Conservation (phyloP, 306 rosid genomes). For the Pterocarpus macrocarpus region DNA sequence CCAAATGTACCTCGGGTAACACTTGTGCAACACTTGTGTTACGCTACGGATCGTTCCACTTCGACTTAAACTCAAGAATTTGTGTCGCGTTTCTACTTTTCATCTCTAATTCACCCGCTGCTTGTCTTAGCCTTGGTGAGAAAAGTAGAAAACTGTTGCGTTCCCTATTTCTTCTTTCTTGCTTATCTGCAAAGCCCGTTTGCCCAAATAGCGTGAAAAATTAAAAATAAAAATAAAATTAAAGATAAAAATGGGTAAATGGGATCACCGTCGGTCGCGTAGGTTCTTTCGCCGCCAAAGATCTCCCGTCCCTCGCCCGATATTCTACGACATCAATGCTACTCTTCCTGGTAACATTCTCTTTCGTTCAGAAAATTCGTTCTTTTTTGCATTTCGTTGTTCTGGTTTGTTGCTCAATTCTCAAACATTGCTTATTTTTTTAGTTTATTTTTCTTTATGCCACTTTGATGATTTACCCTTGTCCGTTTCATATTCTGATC, state of each 20-base stretch:
- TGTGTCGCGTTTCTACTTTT: too few relatives aligned
- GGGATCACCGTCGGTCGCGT: slow-evolving; percentile 67
- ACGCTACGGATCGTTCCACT: too few relatives aligned
- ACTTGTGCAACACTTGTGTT: too few relatives aligned
- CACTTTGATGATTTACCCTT: background rate
- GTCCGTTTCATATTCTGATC: slow-evolving; percentile 13
- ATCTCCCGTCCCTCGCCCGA: slow-evolving; percentile 51
- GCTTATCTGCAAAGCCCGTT: background rate
- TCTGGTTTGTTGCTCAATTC: background rate
- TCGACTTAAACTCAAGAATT: too few relatives aligned
- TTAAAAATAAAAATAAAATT: too few relatives aligned
- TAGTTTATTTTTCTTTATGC: background rate
- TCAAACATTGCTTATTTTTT: background rate
- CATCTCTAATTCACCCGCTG: too few relatives aligned
- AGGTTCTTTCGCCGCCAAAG: slow-evolving; percentile 60
- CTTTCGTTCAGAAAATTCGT: background rate
- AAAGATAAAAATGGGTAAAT: slow-evolving; percentile 66
- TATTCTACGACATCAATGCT: slow-evolving; percentile 57
- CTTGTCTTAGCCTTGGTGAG: too few relatives aligned
- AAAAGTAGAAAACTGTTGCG: background rate
- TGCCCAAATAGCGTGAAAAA: background rate
- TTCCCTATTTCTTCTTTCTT: background rate
- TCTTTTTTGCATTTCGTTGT: background rate
- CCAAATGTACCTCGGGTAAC: too few relatives aligned
- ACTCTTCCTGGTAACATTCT: slow-evolving; percentile 61